Evolutionary conservation across 2,329 filamentous ascomycete genomes (phyloP), one percentile per base, ranked within the genome.

Genomic region (Sporothrix inflata): DNA sequence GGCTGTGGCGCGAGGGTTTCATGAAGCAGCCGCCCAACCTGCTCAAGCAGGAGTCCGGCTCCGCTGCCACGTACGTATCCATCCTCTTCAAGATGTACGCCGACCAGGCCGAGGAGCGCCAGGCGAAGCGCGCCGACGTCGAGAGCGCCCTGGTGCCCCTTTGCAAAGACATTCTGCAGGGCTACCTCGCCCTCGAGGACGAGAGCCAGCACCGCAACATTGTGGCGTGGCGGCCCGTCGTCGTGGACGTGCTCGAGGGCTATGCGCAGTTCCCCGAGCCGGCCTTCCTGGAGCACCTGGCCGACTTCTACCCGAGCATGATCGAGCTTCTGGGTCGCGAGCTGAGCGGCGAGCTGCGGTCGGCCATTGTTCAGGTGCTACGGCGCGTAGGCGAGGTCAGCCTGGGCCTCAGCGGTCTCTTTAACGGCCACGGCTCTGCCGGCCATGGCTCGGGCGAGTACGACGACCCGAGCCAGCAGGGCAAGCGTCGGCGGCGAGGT

Each of bases 1-100:
- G 93, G 21, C 86, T 99, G 21, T 99, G 97, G 94, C 88, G 94
- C 68, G 96, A 99, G 80, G 96, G 97, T 0, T 99, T 99, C 86
- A 99, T 99, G 96, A 97, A 97, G 83, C 96, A 99, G 80, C 95
- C 96, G 19, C 96, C 96, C 2, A 99, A 99, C 78, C 86, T 99
- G 14, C 87, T 99, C 40, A 99, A 99, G 84, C 96, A 99, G 80
- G 96, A 99, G 83, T 93, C 90, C 74, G 95, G 96, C 53, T 93
- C 92, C 71, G 96, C 96, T 0, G 93, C 93, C 2, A 98, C 97
- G 1, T 99, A 99, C 80, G 94, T 99, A 47, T 92, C 92, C 74
- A 99, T 99, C 76, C 84, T 99, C 38, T 94, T 99, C 83, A 88
- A 96, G 67, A 99, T 99, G 96, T 99, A 97, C 82, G 92, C 93